These are phyloP conservation scores for Coemansia sp. DNA, from an alignment of 192 early-diverging fungal species.

Conservation along the genomic window DNA sequence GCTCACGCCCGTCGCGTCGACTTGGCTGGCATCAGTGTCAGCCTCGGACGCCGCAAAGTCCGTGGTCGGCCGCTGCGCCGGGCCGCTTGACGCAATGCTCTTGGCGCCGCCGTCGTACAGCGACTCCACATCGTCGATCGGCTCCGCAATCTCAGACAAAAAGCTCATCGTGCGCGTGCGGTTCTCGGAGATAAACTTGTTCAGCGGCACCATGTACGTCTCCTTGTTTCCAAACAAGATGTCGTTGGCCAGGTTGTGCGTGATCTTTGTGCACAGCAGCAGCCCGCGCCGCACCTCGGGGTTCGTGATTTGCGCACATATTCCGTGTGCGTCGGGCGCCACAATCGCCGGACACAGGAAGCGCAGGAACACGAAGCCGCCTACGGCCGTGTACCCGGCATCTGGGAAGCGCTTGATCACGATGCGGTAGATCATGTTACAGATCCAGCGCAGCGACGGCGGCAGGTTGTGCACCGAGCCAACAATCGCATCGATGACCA, in stretches of 20 bases:
- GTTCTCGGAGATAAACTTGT: constrained; percentile 83
- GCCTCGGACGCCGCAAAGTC: constrained; percentile 33
- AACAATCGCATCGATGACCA: constrained; percentile 83
- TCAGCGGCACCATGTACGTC: constrained; percentile 89
- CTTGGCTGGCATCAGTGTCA: constrained; percentile 18
- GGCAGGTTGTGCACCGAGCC: constrained; percentile 71
- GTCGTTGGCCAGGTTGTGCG: constrained; percentile 95
- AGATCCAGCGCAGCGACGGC: constrained; percentile 71
- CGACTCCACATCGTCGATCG: constrained; percentile 42
- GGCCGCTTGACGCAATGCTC: constrained; percentile 42
- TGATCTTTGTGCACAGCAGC: constrained; percentile 89
- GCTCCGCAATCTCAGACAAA: constrained; percentile 73
- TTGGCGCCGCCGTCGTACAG: constrained; percentile 39
- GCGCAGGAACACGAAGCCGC: constrained; percentile 93
- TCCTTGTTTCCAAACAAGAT: constrained; percentile 95
- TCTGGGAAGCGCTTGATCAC: constrained; percentile 83
- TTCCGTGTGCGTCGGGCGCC: constrained; percentile 79
- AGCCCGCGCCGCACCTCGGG: constrained; percentile 83
- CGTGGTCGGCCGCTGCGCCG: constrained; percentile 20
- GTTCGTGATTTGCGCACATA: constrained; percentile 62
- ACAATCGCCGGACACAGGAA: constrained; percentile 97
- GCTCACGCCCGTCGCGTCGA: constrained; percentile 33
- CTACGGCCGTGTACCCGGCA: constrained; percentile 82
- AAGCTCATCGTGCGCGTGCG: constrained; percentile 77
- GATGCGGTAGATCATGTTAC: constrained; percentile 72